Conservation (phyloP, 352 stramenopile genomes). For the Phytophthora sojae region DNA sequence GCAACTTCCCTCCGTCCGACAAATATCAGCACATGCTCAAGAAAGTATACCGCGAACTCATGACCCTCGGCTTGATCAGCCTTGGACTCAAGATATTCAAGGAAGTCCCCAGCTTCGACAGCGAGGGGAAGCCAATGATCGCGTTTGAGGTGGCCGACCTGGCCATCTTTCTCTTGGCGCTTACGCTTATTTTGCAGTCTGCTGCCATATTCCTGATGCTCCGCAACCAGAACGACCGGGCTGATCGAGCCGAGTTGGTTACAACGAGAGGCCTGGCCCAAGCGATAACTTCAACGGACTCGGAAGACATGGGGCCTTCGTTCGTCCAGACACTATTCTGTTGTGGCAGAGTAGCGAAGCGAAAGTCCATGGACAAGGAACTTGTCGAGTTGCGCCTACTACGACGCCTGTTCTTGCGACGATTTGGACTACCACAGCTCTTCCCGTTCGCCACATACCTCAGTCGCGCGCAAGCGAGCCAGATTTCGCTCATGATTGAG, state of each 20-base stretch:
- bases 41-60: constrained; percentile 64
- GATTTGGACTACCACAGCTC: constrained; percentile 51
- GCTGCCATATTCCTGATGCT: constrained; percentile 47
- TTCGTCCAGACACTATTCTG: constrained; percentile 28
- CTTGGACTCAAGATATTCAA: constrained; percentile 59
- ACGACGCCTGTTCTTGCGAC: constrained; percentile 50
- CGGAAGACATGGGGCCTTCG: constrained; percentile 7
- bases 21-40: constrained; percentile 74
- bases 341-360: constrained; percentile 15
- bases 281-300: background rate
- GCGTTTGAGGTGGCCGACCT: constrained; percentile 60
- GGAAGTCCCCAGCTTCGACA: constrained; percentile 36
- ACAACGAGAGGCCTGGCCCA: background rate
- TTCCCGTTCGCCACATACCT: constrained; percentile 14
- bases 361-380: constrained; percentile 20
- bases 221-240: constrained; percentile 42
- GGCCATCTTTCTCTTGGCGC: constrained; percentile 50
- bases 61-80: constrained; percentile 61
- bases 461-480: too few relatives aligned
- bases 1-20: constrained; percentile 47
- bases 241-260: constrained; percentile 46
- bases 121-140: constrained; percentile 40
- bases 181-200: constrained; percentile 55
- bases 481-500: too few relatives aligned
- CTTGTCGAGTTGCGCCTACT: constrained; percentile 47